These are phyloP conservation scores for Forsythia viridissima DNA, from an alignment of 257 asterid genomes.

Conservation along the genomic window DNA sequence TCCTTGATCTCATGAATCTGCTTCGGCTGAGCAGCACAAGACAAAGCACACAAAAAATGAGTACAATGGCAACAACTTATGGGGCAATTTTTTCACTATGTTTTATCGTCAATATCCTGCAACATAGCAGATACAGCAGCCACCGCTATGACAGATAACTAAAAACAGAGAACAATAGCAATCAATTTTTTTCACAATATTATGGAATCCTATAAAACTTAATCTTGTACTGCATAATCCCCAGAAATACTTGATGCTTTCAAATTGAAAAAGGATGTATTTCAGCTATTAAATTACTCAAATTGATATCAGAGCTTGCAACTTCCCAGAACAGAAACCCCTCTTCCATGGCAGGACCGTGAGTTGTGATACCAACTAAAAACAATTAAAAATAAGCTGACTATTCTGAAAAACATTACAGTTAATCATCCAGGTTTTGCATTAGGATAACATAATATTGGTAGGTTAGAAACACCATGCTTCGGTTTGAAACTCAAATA, in stretches of 20 bases:
- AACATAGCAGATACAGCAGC: background rate
- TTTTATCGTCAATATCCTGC: background rate
- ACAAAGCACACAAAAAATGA: background rate
- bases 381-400: background rate
- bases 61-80: background rate
- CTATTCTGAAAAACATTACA: background rate
- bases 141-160: background rate
- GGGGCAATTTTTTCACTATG: background rate
- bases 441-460: background rate
- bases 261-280: background rate
- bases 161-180: background rate
- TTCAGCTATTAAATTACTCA: background rate
- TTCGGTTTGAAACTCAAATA: background rate
- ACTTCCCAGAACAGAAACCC: background rate
- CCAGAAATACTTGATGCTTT: background rate
- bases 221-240: background rate
- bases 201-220: background rate
- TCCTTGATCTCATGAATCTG: conserved; percentile 64
- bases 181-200: background rate
- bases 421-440: background rate
- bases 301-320: background rate
- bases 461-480: background rate
- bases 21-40: conserved; percentile 43
- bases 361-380: background rate
- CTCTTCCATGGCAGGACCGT: background rate